Evolutionary conservation across 192 early-diverging fungal genomes (phyloP).

Genomic region (Entomortierella chlamydospora): DNA sequence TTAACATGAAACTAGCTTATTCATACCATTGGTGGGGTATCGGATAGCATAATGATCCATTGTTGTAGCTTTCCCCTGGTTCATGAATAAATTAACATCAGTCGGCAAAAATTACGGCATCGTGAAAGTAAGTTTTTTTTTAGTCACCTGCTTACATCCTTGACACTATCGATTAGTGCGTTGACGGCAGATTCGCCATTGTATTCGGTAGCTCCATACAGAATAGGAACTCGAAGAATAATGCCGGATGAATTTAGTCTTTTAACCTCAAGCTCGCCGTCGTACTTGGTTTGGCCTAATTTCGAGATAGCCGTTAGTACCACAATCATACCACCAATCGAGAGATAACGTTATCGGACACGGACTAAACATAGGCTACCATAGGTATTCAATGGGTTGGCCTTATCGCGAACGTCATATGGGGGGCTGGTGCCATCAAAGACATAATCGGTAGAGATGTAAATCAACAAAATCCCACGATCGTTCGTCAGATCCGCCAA

Average conservation of each 20-base stretch:
- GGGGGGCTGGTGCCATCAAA: slow-evolving; percentile 90
- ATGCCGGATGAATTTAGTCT: slow-evolving; percentile 65
- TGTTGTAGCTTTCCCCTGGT: slow-evolving; percentile 56
- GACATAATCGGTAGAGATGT: slow-evolving; percentile 94
- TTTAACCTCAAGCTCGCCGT: slow-evolving; percentile 75
- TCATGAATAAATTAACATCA: background rate
- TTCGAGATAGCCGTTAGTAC: background rate
- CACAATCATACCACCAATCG: background rate
- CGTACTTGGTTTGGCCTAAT: slow-evolving; percentile 76
- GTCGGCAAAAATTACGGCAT: background rate
- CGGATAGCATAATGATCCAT: slow-evolving; percentile 80
- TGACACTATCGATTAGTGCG: slow-evolving; percentile 72
- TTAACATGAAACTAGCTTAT: background rate
- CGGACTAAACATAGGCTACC: slow-evolving; percentile 50
- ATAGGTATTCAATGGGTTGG: slow-evolving; percentile 88
- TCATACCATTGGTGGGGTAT: slow-evolving; percentile 82
- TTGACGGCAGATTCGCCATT: slow-evolving; percentile 84
- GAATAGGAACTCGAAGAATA: slow-evolving; percentile 83
- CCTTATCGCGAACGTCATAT: slow-evolving; percentile 73
- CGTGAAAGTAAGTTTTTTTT: background rate
- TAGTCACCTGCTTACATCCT: slow-evolving; percentile 39
- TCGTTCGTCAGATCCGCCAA: slow-evolving; percentile 66
- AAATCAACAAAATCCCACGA: slow-evolving; percentile 71
- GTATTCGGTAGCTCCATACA: slow-evolving; percentile 76
- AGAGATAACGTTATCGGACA: background rate